These are phyloP conservation scores for Cladosporium sp. DNA, from an alignment of 2,329 filamentous ascomycete species.

Conservation along the genomic window DNA sequence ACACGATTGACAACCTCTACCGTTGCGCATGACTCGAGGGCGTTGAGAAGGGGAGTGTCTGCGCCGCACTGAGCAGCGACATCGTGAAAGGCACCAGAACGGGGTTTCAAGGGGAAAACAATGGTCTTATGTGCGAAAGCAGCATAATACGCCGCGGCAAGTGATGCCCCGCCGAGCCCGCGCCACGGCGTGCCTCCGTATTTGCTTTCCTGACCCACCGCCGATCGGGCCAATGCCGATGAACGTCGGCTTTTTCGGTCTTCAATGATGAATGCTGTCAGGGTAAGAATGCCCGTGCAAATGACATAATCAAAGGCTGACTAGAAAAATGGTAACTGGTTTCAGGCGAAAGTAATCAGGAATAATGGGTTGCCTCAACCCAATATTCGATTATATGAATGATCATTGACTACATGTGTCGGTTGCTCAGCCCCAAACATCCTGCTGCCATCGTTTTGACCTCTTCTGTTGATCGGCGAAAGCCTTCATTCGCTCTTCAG, in stretches of 20 bases:
- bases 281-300: no score
- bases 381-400: neutral
- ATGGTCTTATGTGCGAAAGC: neutral
- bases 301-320: no score
- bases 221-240: no score
- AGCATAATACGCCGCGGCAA: neutral
- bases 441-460: slow-evolving; percentile 22
- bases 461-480: slow-evolving; percentile 23
- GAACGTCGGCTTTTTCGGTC: no score
- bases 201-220: no score
- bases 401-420: neutral
- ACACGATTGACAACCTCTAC: slow-evolving; percentile 22
- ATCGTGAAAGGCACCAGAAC: neutral
- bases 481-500: slow-evolving; percentile 16
- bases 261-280: no score
- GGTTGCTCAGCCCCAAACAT: slow-evolving; percentile 22
- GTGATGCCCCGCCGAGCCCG: no score
- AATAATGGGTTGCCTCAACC: neutral
- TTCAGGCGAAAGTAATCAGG: neutral
- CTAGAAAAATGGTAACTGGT: neutral
- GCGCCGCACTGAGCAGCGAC: neutral
- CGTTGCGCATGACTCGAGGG: slow-evolving; percentile 18
- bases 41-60: neutral
- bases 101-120: neutral
- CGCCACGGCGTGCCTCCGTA: no score